Percentiles rank a stretch among this genome's conserved stretches.
These are phyloP conservation scores for Yamadazyma spencermartinsiae DNA, from an alignment of 1,139 yeast species.

Conservation along the genomic window DNA sequence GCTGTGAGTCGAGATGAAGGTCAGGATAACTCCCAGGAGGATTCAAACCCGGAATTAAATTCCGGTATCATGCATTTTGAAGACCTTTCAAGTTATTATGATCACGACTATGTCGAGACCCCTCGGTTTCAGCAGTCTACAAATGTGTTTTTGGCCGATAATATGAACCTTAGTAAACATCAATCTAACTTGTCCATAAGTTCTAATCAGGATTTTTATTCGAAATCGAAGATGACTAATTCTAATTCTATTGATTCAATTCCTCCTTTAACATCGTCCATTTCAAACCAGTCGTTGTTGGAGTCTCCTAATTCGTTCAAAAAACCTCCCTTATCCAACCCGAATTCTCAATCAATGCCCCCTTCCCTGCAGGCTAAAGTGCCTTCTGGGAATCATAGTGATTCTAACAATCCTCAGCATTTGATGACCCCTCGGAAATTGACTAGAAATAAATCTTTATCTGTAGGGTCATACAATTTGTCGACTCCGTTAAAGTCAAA, in stretches of 20 bases:
- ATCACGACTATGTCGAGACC: conserved; percentile 7
- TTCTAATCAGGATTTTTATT: conserved; percentile 9
- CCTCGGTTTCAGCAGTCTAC: neutral
- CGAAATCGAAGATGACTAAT: conserved; percentile 15
- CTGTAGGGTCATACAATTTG: conserved; percentile 15
- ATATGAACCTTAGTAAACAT: conserved; percentile 15
- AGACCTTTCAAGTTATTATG: conserved; percentile 4
- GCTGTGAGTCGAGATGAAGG: neutral
- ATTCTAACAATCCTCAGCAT: conserved; percentile 13
- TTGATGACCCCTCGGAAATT: conserved; percentile 15
- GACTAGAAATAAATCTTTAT: conserved; percentile 15
- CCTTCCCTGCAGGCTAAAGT: conserved; percentile 8
- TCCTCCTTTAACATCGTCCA: conserved; percentile 45
- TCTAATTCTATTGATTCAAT: conserved; percentile 30
- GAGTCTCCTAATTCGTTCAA: conserved; percentile 31
- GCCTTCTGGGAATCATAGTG: conserved; percentile 11
- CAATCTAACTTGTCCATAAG: conserved; percentile 20
- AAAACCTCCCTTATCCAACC: conserved; percentile 9
- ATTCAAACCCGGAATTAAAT: neutral
- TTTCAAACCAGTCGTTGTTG: conserved; percentile 36
- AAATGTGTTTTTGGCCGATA: conserved; percentile 13
- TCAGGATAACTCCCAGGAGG: neutral
- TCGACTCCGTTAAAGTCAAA: conserved; percentile 26
- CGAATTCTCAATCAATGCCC: conserved; percentile 8
- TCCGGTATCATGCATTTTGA: neutral